A percentile compares a stretch with the other conserved stretches of the same genome.
Conservation (phyloP, 306 rosid species). For the Cercis canadensis region DNA sequence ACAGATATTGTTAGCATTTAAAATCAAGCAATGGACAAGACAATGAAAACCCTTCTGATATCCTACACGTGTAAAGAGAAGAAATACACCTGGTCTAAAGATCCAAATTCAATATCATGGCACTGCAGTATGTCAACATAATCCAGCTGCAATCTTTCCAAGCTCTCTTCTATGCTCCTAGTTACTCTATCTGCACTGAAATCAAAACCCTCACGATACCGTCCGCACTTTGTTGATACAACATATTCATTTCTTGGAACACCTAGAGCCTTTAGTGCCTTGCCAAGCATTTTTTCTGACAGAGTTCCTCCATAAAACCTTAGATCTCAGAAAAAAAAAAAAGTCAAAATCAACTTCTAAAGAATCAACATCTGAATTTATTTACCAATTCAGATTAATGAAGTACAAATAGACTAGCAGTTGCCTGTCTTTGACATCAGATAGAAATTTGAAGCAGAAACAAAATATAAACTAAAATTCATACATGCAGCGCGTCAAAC, state of each 20-base stretch:
- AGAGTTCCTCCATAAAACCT: conserved; percentile 87
- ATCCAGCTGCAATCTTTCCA: conserved; percentile 83
- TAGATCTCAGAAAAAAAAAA: neutral
- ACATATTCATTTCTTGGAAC: conserved; percentile 77
- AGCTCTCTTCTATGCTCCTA: conserved; percentile 87
- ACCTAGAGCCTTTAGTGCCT: conserved; percentile 68
- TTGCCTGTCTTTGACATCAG: neutral
- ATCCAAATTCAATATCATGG: conserved; percentile 92
- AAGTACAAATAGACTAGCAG: neutral
- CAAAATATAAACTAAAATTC: neutral
- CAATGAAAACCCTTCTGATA: conserved; percentile 6
- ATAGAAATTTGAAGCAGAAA: neutral
- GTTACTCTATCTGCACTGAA: conserved; percentile 89
- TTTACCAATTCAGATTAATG: neutral
- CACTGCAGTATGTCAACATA: conserved; percentile 91
- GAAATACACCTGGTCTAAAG: conserved; percentile 72
- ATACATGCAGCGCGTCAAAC: neutral
- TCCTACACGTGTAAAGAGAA: neutral
- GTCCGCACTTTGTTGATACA: conserved; percentile 90
- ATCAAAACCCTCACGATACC: conserved; percentile 84
- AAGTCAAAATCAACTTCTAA: neutral
- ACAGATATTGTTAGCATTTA: neutral
- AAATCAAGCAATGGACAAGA: neutral
- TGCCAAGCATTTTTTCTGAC: conserved; percentile 87
- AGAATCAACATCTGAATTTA: neutral